Conservation (phyloP, 192 early-diverging fungal species). For the Podila clonocystis region DNA sequence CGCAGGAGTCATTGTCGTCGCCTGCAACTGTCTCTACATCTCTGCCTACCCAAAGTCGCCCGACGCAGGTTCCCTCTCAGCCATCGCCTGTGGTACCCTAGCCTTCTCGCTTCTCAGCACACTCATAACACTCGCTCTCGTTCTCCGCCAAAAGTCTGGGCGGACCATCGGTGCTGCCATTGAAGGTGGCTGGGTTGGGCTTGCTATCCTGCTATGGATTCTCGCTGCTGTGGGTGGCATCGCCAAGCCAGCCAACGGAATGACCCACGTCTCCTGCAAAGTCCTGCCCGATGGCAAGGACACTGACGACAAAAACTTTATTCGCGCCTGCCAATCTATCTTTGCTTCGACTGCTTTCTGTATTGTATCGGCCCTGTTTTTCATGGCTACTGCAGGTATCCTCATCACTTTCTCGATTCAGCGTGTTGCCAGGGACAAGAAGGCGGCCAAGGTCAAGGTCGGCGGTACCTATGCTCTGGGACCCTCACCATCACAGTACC, state of each 20-base stretch:
- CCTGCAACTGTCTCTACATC: slow-evolving; percentile 45
- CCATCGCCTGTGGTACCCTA: slow-evolving; percentile 28
- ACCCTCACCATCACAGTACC: slow-evolving; percentile 42
- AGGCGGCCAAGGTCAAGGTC: slow-evolving; percentile 37
- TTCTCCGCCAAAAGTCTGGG: slow-evolving; percentile 39
- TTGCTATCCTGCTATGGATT: slow-evolving; percentile 35
- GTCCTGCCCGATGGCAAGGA: slow-evolving; percentile 34
- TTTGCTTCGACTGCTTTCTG: slow-evolving; percentile 51
- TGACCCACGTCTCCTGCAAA: slow-evolving; percentile 27
- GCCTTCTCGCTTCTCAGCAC: slow-evolving; percentile 37
- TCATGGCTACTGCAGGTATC: slow-evolving; percentile 32
- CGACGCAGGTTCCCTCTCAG: slow-evolving; percentile 23
- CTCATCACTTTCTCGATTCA: slow-evolving; percentile 36
- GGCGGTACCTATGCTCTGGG: slow-evolving; percentile 29
- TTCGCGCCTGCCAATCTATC: slow-evolving; percentile 42
- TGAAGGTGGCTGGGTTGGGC: slow-evolving; percentile 44
- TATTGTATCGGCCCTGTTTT: slow-evolving; percentile 29
- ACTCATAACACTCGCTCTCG: slow-evolving; percentile 22
- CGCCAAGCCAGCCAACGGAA: slow-evolving; percentile 43
- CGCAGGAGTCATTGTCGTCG: slow-evolving; percentile 35
- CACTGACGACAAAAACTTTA: slow-evolving; percentile 43
- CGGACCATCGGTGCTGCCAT: slow-evolving; percentile 28
- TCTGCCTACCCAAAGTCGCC: slow-evolving; percentile 48
- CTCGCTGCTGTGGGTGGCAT: slow-evolving; percentile 40
- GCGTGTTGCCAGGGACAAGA: slow-evolving; percentile 29